Conservation (phyloP, 2,329 filamentous ascomycete genomes). For the Dissoconium aciculare region DNA sequence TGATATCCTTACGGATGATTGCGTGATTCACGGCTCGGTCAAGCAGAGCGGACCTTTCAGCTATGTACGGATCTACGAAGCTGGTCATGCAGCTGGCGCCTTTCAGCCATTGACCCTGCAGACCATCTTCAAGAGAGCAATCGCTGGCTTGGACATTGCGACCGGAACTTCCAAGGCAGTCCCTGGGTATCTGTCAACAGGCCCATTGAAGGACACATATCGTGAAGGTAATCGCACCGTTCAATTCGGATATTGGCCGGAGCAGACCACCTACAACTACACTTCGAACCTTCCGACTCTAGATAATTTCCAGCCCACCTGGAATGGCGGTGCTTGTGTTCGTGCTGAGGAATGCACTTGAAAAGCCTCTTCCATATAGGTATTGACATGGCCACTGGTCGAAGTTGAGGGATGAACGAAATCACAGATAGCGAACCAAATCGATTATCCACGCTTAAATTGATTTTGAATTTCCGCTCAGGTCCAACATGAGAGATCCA, state of each 20-base stretch:
- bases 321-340: too few species aligned
- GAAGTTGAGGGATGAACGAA: too few species aligned
- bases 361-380: too few species aligned
- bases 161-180: too few species aligned
- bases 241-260: slow-evolving; percentile 27
- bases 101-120: slow-evolving; percentile 35
- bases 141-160: slow-evolving; percentile 35
- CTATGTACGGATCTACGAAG: slow-evolving; percentile 36
- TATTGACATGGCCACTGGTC: too few species aligned
- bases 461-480: too few species aligned
- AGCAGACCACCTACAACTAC: slow-evolving; percentile 34
- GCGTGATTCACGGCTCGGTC: slow-evolving; percentile 37
- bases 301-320: too few species aligned
- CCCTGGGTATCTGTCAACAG: slow-evolving; percentile 13
- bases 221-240: slow-evolving; percentile 33
- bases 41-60: slow-evolving; percentile 37
- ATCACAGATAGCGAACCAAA: too few species aligned
- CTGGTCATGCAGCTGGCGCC: slow-evolving; percentile 37
- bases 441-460: too few species aligned
- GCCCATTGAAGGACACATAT: slow-evolving; percentile 16
- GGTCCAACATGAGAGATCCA: too few species aligned
- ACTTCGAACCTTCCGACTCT: too few species aligned
- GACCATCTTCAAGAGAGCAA: slow-evolving; percentile 35
- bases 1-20: slow-evolving; percentile 31
- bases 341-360: too few species aligned